Evolutionary conservation across 1,139 yeast species (phyloP).

Genomic region (Citeromyces hawaiiensis): DNA sequence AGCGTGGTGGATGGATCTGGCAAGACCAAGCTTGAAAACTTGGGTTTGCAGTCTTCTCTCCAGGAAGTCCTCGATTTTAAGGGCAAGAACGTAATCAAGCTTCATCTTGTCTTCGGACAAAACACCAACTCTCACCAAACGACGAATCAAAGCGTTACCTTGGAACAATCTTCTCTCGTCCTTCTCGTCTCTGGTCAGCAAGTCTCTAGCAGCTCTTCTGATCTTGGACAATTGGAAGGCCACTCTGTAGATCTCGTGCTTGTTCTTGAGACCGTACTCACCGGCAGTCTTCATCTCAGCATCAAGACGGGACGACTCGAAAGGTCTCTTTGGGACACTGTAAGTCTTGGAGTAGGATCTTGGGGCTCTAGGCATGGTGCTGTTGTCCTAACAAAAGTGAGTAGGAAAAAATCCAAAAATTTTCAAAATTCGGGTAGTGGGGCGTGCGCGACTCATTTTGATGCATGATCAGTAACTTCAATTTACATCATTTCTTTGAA

Average conservation of each 20-base stretch:
- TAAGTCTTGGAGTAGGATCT: conserved; percentile 98
- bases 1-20: conserved; percentile 99
- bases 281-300: conserved; percentile 99
- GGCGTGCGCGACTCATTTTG: background rate
- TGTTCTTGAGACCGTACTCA: conserved; percentile 99
- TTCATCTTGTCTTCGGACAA: conserved; percentile 98
- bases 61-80: conserved; percentile 96
- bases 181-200: conserved; percentile 99
- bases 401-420: background rate
- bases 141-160: conserved; percentile 99
- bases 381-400: background rate
- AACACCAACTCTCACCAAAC: conserved; percentile 98
- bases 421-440: background rate
- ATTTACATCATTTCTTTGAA: no score
- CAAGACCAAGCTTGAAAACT: conserved; percentile 99
- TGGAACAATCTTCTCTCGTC: conserved; percentile 99
- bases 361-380: conserved; percentile 58
- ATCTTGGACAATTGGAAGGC: conserved; percentile 98
- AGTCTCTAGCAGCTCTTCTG: conserved; percentile 99
- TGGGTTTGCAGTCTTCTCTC: conserved; percentile 99
- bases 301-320: conserved; percentile 98
- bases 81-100: conserved; percentile 99
- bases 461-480: no score
- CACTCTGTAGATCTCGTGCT: conserved; percentile 98
- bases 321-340: conserved; percentile 98